Percentiles rank a stretch among this genome's conserved stretches.
Evolutionary conservation across 805 yeast genomes (phyloP).

Genomic region (Komagataella pastoris): DNA sequence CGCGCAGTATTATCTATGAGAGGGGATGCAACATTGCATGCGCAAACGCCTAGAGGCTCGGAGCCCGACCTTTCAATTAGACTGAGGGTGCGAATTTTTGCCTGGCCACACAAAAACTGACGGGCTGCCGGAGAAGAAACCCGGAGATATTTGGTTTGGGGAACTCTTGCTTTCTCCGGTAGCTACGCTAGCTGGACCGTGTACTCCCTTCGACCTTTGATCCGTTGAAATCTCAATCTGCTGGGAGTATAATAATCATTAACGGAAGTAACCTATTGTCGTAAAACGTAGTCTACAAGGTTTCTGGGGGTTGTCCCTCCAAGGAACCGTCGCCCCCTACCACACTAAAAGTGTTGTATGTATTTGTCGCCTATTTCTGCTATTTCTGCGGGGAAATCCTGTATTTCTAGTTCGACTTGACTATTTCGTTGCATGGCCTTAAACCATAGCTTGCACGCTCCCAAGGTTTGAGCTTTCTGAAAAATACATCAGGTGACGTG

Average conservation of each 20-base stretch:
- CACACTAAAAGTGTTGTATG: neutral
- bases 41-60: neutral
- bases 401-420: neutral
- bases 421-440: conserved; percentile 2
- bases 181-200: neutral
- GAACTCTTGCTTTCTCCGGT: neutral
- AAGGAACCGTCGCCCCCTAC: neutral
- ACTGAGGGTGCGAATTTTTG: neutral
- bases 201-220: neutral
- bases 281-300: neutral
- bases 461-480: conserved; percentile 27
- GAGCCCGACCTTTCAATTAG: neutral
- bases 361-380: neutral
- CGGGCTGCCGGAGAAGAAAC: neutral
- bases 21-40: neutral
- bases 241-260: neutral
- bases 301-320: neutral
- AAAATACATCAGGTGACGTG: conserved; percentile 57
- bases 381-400: neutral
- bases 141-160: neutral
- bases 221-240: neutral
- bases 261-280: neutral
- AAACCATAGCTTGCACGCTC: conserved; percentile 37
- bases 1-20: neutral
- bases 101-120: neutral